A percentile compares a stretch with the other conserved stretches of the same genome.
These are phyloP conservation scores for Fraxinus sp. DNA, from an alignment of 305 asterid genomes.

Conservation along the genomic window DNA sequence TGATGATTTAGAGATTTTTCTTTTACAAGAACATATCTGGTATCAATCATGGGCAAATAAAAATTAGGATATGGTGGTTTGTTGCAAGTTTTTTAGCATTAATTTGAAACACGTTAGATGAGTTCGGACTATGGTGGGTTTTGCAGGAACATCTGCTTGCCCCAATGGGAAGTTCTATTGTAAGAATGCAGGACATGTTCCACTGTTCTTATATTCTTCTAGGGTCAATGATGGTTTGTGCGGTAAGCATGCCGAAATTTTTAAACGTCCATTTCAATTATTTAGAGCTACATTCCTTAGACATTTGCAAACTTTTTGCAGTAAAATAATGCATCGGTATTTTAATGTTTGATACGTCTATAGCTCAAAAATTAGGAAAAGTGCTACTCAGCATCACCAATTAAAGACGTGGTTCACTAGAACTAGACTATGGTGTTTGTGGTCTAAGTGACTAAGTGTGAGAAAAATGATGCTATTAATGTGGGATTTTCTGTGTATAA, in stretches of 20 bases:
- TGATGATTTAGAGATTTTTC: not conserved
- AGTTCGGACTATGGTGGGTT: slow-evolving; percentile 21
- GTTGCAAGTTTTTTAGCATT: not conserved
- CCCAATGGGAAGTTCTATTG: slow-evolving; percentile 87
- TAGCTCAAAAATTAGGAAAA: not conserved
- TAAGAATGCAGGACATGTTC: slow-evolving; percentile 79
- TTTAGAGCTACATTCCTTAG: not conserved
- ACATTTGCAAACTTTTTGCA: not conserved
- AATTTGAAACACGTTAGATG: slow-evolving; percentile 3
- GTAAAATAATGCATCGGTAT: not conserved
- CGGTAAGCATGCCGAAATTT: slow-evolving; percentile 46
- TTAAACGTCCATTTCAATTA: not conserved
- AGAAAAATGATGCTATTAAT: not conserved
- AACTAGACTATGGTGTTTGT: not conserved
- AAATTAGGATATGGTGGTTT: not conserved
- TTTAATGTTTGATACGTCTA: not conserved
- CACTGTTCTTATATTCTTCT: slow-evolving; percentile 68
- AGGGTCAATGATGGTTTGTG: slow-evolving; percentile 95
- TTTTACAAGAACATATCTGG: not conserved
- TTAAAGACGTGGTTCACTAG: not conserved
- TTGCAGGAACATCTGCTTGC: slow-evolving; percentile 97
- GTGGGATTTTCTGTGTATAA: not conserved
- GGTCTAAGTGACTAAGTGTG: not conserved
- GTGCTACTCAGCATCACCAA: not conserved
- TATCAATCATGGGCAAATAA: not conserved